Evolutionary conservation across 2,329 filamentous ascomycete genomes (phyloP).

Genomic region (Dryadomyces quercus-mongolicae): DNA sequence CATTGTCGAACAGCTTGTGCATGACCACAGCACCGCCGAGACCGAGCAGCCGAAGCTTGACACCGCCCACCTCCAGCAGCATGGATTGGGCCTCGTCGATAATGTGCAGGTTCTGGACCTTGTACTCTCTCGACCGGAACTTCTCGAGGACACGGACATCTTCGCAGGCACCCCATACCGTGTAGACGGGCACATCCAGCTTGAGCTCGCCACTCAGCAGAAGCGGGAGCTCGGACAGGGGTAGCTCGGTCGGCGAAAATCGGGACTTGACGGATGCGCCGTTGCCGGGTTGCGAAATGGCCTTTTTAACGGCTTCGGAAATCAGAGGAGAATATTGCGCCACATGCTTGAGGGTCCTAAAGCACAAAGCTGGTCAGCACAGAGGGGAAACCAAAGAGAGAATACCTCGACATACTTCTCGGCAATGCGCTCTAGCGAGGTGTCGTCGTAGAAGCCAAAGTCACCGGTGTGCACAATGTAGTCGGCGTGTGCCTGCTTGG

Average conservation of each 20-base stretch:
- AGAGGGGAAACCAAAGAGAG: not conserved
- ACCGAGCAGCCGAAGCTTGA: constrained; percentile 88
- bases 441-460: constrained; percentile 97
- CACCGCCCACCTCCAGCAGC: constrained; percentile 84
- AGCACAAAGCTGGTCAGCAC: not conserved
- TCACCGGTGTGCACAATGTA: constrained; percentile 98
- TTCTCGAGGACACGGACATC: constrained; percentile 96
- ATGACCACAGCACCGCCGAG: constrained; percentile 95
- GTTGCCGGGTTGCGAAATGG: constrained; percentile 47
- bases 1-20: constrained; percentile 99
- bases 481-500: constrained; percentile 86
- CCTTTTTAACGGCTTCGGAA: constrained; percentile 60
- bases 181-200: constrained; percentile 93
- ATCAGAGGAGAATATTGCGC: constrained; percentile 96
- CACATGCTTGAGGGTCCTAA: constrained; percentile 93
- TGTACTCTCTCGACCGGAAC: constrained; percentile 95
- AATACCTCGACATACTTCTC: constrained; percentile 64
- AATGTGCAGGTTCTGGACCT: constrained; percentile 92
- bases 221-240: constrained; percentile 82
- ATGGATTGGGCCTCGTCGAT: constrained; percentile 97
- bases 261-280: constrained; percentile 74
- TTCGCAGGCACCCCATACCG: constrained; percentile 97
- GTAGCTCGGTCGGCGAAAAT: constrained; percentile 69
- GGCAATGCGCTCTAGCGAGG: constrained; percentile 89
- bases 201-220: constrained; percentile 82